These are phyloP conservation scores for Penicillium subrubescens DNA, from an alignment of 495 filamentous ascomycete species.

Conservation along the genomic window DNA sequence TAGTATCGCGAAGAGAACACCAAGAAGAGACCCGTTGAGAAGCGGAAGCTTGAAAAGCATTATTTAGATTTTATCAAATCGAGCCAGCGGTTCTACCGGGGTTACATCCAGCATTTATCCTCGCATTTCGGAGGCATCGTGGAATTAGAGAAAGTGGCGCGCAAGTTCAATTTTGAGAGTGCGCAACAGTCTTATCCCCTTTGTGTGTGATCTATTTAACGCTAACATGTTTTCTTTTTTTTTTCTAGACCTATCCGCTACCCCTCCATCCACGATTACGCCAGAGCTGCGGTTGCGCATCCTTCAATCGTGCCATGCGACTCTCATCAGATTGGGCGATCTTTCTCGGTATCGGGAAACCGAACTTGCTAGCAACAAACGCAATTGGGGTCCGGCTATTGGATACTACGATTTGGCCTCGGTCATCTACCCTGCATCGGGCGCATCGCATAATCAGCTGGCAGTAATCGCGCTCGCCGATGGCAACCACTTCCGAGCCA, in stretches of 20 bases:
- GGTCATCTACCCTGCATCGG: constrained; percentile 75
- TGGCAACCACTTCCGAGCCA: constrained; percentile 74
- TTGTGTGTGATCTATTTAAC: constrained; percentile 3
- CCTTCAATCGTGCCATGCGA: constrained; percentile 76
- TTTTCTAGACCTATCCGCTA: constrained; percentile 38
- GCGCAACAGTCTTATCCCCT: constrained; percentile 20
- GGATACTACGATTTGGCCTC: constrained; percentile 84
- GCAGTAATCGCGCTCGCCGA: constrained; percentile 80
- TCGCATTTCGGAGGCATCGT: constrained; percentile 69
- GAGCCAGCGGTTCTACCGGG: constrained; percentile 82
- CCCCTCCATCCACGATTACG: constrained; percentile 41
- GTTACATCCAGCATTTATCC: constrained; percentile 77
- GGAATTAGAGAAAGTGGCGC: constrained; percentile 71
- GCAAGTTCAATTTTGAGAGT: constrained; percentile 66
- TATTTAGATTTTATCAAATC: constrained; percentile 85
- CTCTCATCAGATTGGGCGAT: constrained; percentile 85
- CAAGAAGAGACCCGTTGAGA: constrained; percentile 71
- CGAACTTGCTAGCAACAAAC: constrained; percentile 62
- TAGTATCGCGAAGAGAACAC: constrained; percentile 57
- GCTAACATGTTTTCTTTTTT: constrained; percentile 35
- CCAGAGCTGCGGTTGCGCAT: constrained; percentile 56
- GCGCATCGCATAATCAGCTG: constrained; percentile 83
- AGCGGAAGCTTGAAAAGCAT: constrained; percentile 75
- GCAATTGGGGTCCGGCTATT: constrained; percentile 77
- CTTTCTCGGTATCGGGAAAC: constrained; percentile 88